Percentiles rank a stretch among this genome's conserved stretches.
Conservation (phyloP, 106 monocot genomes). For the Alisma plantagoaquatica region DNA sequence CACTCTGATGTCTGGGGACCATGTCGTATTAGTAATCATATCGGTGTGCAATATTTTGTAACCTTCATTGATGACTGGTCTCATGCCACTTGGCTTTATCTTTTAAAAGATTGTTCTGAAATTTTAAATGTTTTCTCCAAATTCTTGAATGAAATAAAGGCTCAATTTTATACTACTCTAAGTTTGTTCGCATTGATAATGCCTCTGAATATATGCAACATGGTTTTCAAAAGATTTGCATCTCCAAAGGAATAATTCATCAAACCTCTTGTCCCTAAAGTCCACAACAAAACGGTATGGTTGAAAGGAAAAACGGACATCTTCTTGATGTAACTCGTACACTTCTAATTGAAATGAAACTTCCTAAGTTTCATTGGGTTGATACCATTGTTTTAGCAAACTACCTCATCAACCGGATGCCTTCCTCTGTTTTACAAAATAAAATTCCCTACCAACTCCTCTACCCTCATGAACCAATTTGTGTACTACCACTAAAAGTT, state of each 20-base stretch:
- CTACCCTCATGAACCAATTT: not conserved
- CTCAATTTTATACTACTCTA: not conserved
- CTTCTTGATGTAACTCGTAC: not conserved
- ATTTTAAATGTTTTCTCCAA: not conserved
- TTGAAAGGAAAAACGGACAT: not conserved
- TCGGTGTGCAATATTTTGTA: not conserved
- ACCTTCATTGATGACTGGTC: not conserved
- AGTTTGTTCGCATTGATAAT: not conserved
- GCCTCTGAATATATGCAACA: not conserved
- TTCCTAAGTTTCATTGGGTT: not conserved
- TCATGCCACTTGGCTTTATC: not conserved
- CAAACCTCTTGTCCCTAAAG: slow-evolving; percentile 1
- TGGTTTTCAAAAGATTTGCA: not conserved
- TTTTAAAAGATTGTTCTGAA: not conserved
- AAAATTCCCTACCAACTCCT: not conserved
- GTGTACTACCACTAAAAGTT: no score
- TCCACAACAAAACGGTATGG: slow-evolving; percentile 1
- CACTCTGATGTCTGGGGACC: slow-evolving; percentile 6
- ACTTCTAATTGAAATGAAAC: not conserved
- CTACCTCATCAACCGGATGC: not conserved
- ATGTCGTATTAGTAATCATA: not conserved
- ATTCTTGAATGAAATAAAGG: not conserved
- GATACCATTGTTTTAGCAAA: not conserved
- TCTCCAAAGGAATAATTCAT: not conserved
- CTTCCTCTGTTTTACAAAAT: not conserved